Base-by-base conservation (phyloP, 441 rosid species). In the Mallotus japonicus region DNA sequence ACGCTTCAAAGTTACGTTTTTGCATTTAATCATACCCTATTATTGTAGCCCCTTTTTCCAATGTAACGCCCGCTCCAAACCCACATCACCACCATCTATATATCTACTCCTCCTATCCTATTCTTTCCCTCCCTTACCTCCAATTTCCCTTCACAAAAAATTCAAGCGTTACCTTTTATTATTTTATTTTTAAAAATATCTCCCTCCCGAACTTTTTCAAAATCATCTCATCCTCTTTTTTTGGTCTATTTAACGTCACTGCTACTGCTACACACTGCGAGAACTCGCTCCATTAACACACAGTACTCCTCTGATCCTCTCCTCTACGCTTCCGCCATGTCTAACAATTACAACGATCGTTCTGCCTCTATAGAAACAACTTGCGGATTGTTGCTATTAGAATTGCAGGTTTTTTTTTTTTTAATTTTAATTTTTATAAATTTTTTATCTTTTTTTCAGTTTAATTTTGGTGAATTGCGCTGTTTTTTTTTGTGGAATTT, bases 381-480 rank as follows among this genome's bases (percentile, higher is more conserved):
- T 19, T 88, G 97, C 71, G 87, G 88, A 46, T 73, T 84, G 20
- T 69, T 91, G 72, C 85, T 89, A 28, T 32, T 78, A 42, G 89
- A 89, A 75, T 77, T 91, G 61, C 85, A 86, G 94, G 97, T 91
- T 44, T 53, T 19, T 10, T 22, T 59, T 13, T 34, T 49, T 32
- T 24, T 24, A 3, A n/a, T n/a, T n/a, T 37, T 34, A 37, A 37
- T 37, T 28, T 28, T 28, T 28, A 1, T 28, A 28, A 28, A 28
- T 28, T 28, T 28, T 24, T 28, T 28, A 28, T 28, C 3, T 28
- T 6, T 37, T 37, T 63, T 14, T 32, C 17, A 16, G 34, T 51
- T 28, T 53, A 0, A 13, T 9, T 1, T 2, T 32, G 40, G 14
- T 40, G 0, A 19, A 16, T 16, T 20, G 24, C 14, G 24, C n/a